Evolutionary conservation across 1,139 yeast genomes (phyloP).

Genomic region (Candida tropicalis): DNA sequence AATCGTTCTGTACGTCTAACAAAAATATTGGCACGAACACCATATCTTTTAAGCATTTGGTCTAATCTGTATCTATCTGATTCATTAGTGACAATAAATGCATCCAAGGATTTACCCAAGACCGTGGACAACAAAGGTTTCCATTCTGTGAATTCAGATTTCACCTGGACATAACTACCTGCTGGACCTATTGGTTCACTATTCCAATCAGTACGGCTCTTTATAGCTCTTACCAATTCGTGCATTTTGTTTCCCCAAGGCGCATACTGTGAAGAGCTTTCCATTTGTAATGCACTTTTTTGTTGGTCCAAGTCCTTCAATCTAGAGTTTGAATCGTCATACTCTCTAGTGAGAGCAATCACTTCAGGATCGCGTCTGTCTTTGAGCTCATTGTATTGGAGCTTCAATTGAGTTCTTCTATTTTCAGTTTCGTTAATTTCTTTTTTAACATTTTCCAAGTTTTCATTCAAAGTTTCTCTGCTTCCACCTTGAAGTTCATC

Average conservation of each 20-base stretch:
- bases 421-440: slow-evolving; percentile 17
- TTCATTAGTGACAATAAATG: slow-evolving; percentile 69
- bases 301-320: slow-evolving; percentile 10
- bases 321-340: slow-evolving; percentile 3
- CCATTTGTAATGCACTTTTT: slow-evolving; percentile 13
- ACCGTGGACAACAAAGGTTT: slow-evolving; percentile 59
- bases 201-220: slow-evolving; percentile 39
- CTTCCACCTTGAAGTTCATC: slow-evolving; percentile 45
- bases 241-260: slow-evolving; percentile 53
- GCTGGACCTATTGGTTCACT: slow-evolving; percentile 80
- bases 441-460: slow-evolving; percentile 14
- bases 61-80: slow-evolving; percentile 59
- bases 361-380: slow-evolving; percentile 8
- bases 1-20: slow-evolving; percentile 61
- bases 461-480: slow-evolving; percentile 26
- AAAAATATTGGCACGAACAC: slow-evolving; percentile 41
- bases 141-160: slow-evolving; percentile 60
- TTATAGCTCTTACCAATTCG: slow-evolving; percentile 44
- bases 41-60: slow-evolving; percentile 37
- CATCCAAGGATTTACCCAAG: slow-evolving; percentile 48
- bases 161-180: slow-evolving; percentile 64
- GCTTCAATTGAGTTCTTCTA: slow-evolving; percentile 12
- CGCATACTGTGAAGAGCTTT: slow-evolving; percentile 31
- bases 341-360: slow-evolving; percentile 7
- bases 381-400: slow-evolving; percentile 6